phyloP scores from a whole-genome alignment of 352 stramenopile species.

The Aphanomyces astaci region DNA sequence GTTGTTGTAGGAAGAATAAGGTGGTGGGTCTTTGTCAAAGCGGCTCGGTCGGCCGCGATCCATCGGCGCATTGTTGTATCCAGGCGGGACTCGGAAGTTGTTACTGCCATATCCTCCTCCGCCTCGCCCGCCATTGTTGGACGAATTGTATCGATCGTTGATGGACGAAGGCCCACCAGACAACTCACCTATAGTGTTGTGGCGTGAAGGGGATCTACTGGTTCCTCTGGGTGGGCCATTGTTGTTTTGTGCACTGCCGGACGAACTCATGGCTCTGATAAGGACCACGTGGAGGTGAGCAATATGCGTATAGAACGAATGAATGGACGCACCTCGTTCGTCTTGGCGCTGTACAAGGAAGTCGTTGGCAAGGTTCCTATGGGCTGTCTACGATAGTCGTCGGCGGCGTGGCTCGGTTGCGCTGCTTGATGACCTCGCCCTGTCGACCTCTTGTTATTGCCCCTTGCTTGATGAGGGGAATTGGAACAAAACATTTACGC shows the following conservation, averaged over 20 bases:
- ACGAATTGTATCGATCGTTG: background rate
- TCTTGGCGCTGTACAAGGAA: background rate
- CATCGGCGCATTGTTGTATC: background rate
- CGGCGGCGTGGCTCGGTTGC: background rate
- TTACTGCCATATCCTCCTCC: background rate
- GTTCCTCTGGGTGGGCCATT: background rate
- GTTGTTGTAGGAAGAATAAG: background rate
- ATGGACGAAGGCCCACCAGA: background rate
- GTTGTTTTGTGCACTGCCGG: background rate
- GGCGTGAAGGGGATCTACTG: background rate
- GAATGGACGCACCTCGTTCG: background rate
- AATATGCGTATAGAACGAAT: too few relatives aligned
- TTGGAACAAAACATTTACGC: slow-evolving; percentile 5
- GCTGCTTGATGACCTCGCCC: background rate
- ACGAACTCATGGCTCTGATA: background rate
- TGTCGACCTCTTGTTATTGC: background rate
- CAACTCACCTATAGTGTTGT: background rate
- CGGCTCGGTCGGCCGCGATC: background rate
- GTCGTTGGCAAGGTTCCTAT: background rate
- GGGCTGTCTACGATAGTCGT: background rate
- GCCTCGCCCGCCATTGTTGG: background rate
- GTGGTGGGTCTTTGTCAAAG: background rate
- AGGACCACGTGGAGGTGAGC: background rate
- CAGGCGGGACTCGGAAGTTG: background rate
- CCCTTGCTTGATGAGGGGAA: background rate